Conservation (phyloP, 2,329 filamentous ascomycete species). For the Didymella keratinophila region DNA sequence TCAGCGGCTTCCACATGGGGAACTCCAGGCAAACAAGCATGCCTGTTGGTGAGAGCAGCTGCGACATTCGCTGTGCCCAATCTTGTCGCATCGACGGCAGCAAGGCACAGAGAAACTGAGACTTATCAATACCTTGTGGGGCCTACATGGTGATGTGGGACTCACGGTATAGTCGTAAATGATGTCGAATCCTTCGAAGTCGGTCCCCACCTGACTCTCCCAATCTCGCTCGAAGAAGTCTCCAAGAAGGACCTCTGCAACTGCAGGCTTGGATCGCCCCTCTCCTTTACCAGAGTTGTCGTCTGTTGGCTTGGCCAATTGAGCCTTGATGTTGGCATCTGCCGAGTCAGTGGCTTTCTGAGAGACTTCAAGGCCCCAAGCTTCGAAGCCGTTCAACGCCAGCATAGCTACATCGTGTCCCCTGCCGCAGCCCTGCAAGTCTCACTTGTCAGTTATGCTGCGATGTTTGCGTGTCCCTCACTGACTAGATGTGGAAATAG, state of each 20-base stretch:
- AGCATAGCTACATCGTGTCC: slow-evolving; percentile 79
- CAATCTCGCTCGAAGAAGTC: slow-evolving; percentile 71
- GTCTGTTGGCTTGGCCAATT: slow-evolving; percentile 17
- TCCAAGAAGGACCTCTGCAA: slow-evolving; percentile 64
- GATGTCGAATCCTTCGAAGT: slow-evolving; percentile 59
- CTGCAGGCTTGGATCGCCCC: slow-evolving; percentile 53
- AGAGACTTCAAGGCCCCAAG: slow-evolving; percentile 74
- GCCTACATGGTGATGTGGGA: slow-evolving; percentile 4
- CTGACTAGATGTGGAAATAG: slow-evolving; percentile 2
- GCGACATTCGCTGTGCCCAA: slow-evolving; percentile 63
- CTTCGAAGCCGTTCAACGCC: slow-evolving; percentile 75
- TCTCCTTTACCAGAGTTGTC: slow-evolving; percentile 50
- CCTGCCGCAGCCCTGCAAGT: slow-evolving; percentile 68
- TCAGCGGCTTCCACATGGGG: slow-evolving; percentile 72
- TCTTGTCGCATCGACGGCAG: slow-evolving; percentile 60
- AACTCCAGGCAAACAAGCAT: slow-evolving; percentile 73
- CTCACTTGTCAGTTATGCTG: slow-evolving; percentile 1
- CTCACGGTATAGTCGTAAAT: slow-evolving; percentile 67
- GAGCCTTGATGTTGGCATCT: slow-evolving; percentile 22
- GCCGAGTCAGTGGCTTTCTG: slow-evolving; percentile 49
- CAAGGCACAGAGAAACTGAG: slow-evolving; percentile 66
- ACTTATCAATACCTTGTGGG: not conserved
- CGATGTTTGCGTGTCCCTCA: not conserved
- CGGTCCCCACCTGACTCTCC: slow-evolving; percentile 49
- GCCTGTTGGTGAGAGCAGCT: slow-evolving; percentile 60